phyloP scores from a whole-genome alignment of 441 rosid genomes.

The Populus hybrid region DNA sequence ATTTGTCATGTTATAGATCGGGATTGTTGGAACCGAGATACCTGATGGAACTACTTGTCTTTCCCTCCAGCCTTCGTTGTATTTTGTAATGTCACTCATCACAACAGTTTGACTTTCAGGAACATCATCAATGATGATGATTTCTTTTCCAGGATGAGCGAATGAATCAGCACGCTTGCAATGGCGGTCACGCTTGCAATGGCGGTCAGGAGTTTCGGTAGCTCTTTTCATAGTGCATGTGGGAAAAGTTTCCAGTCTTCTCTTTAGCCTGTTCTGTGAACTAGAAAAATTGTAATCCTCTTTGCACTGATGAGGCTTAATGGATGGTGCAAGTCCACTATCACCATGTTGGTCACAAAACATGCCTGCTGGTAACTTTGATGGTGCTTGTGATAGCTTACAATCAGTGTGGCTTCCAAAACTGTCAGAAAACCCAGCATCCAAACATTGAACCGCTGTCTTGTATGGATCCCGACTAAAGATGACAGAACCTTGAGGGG shows the following conservation, averaged over 20 bases:
- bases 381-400: constrained; percentile 25
- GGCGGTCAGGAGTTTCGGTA: constrained; percentile 16
- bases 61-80: constrained; percentile 28
- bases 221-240: constrained; percentile 20
- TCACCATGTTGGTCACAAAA: constrained; percentile 23
- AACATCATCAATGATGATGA: constrained; percentile 54
- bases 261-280: constrained; percentile 25
- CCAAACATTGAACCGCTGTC: constrained; percentile 25
- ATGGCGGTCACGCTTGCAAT: constrained; percentile 15
- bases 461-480: constrained; percentile 28
- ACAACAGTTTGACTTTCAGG: constrained; percentile 34
- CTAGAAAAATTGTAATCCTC: constrained; percentile 24
- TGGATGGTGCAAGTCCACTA: constrained; percentile 23
- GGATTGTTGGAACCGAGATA: constrained; percentile 22
- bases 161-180: constrained; percentile 22
- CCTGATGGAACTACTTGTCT: constrained; percentile 26
- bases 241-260: constrained; percentile 21
- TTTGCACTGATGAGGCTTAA: constrained; percentile 28
- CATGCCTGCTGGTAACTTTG: constrained; percentile 28
- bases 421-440: constrained; percentile 25
- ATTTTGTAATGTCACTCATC: constrained; percentile 18
- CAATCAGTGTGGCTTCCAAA: constrained; percentile 21
- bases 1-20: constrained; percentile 21
- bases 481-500: constrained; percentile 25
- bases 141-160: constrained; percentile 32